These are phyloP conservation scores for Xerocomellus amylosporus DNA, from an alignment of 768 basidiomycete genomes.

Conservation along the genomic window DNA sequence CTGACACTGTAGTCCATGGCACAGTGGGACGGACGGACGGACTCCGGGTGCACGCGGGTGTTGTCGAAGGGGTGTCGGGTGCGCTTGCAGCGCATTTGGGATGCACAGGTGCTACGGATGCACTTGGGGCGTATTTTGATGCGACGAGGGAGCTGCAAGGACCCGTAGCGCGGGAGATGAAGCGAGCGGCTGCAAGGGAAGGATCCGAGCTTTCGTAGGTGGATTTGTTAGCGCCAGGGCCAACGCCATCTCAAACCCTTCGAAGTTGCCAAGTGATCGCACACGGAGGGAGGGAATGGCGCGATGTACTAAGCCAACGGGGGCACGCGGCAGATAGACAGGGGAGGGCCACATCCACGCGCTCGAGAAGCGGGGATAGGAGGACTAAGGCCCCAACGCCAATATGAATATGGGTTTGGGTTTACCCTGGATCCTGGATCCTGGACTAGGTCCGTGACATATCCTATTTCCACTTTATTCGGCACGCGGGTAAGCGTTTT, in stretches of 20 bases:
- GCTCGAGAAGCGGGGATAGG: neutral
- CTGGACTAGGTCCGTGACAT: neutral
- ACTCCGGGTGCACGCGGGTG: no score
- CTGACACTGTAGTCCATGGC: constrained; percentile 30
- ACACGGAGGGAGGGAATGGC: neutral
- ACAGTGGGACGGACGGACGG: no score
- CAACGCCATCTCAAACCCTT: neutral
- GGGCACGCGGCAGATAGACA: neutral
- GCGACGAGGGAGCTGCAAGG: no score
- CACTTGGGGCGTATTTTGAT: no score
- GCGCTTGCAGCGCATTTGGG: no score
- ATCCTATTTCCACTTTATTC: neutral
- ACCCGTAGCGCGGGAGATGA: constrained; percentile 14
- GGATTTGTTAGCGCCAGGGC: neutral
- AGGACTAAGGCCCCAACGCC: neutral
- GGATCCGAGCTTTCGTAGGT: constrained; percentile 29
- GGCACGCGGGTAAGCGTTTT: neutral
- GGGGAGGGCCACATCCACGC: neutral
- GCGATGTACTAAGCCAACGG: neutral
- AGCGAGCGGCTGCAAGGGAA: constrained; percentile 18
- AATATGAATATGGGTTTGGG: neutral
- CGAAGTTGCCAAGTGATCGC: neutral
- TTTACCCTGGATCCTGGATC: neutral
- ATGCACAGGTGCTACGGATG: no score
- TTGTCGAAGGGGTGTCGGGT: no score